Evolutionary conservation across 1,139 yeast species (phyloP).

Genomic region (Zygosaccharomyces sapae): DNA sequence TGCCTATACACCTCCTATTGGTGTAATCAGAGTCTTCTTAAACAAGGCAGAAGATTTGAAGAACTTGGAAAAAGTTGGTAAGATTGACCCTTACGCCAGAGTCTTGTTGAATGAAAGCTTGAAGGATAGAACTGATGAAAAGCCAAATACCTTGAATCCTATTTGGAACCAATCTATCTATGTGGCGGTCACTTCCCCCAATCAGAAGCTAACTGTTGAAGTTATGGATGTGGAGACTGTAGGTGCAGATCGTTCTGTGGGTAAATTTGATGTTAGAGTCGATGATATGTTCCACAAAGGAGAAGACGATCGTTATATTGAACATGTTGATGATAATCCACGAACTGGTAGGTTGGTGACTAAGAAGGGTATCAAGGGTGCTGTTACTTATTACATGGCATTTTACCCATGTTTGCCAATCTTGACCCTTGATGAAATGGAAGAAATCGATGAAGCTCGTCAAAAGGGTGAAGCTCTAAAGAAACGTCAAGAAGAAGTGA

Average conservation of each 20-base stretch:
- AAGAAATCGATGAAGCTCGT: conserved; percentile 49
- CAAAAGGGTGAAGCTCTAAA: conserved; percentile 37
- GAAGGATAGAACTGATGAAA: conserved; percentile 72
- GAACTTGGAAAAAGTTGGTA: conserved; percentile 84
- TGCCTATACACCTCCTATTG: conserved; percentile 89
- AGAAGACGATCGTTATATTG: conserved; percentile 60
- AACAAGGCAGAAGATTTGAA: conserved; percentile 68
- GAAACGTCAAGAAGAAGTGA: conserved; percentile 29
- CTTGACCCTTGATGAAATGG: conserved; percentile 66
- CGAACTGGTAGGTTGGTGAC: conserved; percentile 61
- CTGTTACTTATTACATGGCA: conserved; percentile 63
- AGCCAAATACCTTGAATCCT: conserved; percentile 68
- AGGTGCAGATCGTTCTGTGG: conserved; percentile 79
- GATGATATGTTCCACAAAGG: conserved; percentile 59
- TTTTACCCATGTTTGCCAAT: conserved; percentile 82
- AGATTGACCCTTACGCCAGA: conserved; percentile 87
- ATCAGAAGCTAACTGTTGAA: conserved; percentile 77
- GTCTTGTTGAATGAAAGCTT: conserved; percentile 72
- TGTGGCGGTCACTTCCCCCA: conserved; percentile 73
- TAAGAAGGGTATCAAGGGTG: conserved; percentile 74
- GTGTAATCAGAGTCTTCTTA: conserved; percentile 74
- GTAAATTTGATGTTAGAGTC: conserved; percentile 68
- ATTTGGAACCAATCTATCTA: conserved; percentile 82
- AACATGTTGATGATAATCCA: conserved; percentile 52
- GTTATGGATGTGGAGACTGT: conserved; percentile 84